Base-by-base conservation (phyloP, 192 early-diverging fungal species). In the Podila clonocystis region DNA sequence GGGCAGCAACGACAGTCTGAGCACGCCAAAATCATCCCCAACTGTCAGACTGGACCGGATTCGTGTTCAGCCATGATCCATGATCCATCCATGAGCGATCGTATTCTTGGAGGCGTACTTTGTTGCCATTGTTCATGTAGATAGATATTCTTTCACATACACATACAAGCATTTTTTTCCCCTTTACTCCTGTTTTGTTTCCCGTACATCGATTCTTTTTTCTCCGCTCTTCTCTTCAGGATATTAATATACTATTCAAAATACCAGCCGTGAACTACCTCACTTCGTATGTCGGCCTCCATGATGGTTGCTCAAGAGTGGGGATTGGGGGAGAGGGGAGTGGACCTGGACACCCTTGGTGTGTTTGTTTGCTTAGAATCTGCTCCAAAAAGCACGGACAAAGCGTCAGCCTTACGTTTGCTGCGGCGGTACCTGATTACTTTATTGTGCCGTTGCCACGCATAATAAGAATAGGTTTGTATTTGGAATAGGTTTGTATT, bases 41-140 rank as follows among this genome's bases (percentile, higher is more conserved):
- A 70, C 76, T 24, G 76, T 79, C 13, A 24, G 76, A 9, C 41
- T 79, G 3, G 76, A 79, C 66, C 58, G 76, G 34, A 79, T 79
- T 36, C 69, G 76, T 31, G 69, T 65, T 17, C 70, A 71, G 58
- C 20, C 19, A 59, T 15, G 50, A n/a, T 5, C 11, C 5, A 4
- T 30, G 63, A 62, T 38, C 19, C 19, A n/a, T 62, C 28, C 4
- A 34, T 34, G 33, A 20, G 6, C 24, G 45, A 28, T 34, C 28
- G 63, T 31, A 48, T 34, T 50, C 48, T 45, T 45, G 41, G 9
- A 38, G 22, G 30, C 8, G 45, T 50, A 50, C 8, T 61, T 61
- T 2, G 13, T 34, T 33, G 13, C 29, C 29, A 24, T 24, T 55
- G 8, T 55, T 55, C 52, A 9, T 22, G 52, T 55, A 24, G 4